phyloP scores from a whole-genome alignment of 495 filamentous ascomycete species.

The Xylaria flabelliformis region DNA sequence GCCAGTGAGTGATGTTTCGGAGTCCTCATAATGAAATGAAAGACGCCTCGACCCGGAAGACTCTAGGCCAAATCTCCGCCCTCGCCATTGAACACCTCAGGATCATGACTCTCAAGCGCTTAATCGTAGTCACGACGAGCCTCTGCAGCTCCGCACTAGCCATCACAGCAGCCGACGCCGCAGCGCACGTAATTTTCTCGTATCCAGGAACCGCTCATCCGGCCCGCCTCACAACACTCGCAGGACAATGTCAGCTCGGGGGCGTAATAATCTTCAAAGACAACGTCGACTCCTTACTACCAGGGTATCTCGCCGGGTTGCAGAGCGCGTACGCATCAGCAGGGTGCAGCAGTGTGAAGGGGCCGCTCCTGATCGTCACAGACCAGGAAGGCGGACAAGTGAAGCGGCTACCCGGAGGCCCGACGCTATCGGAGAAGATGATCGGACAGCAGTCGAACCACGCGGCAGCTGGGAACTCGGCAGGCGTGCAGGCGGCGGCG shows the following conservation, averaged over 20 bases:
- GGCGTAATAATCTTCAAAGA: constrained; percentile 47
- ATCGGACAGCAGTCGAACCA: constrained; percentile 38
- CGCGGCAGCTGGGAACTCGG: constrained; percentile 34
- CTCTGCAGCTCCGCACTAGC: constrained; percentile 13
- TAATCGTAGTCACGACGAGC: neutral
- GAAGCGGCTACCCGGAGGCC: constrained; percentile 43
- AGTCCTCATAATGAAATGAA: neutral
- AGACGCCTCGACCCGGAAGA: neutral
- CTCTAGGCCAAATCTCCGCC: neutral
- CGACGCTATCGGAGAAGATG: constrained; percentile 40
- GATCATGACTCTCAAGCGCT: neutral
- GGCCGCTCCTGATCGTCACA: constrained; percentile 46
- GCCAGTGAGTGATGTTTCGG: no score
- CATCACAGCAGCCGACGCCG: constrained; percentile 34
- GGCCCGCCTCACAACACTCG: constrained; percentile 37
- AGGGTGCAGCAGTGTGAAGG: constrained; percentile 30
- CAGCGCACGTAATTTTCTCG: constrained; percentile 48
- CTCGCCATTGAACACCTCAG: neutral
- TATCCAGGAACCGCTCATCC: constrained; percentile 42
- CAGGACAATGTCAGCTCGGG: constrained; percentile 43
- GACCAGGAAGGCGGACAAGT: constrained; percentile 49
- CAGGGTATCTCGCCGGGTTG: constrained; percentile 32
- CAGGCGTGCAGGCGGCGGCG: constrained; percentile 37
- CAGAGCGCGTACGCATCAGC: constrained; percentile 42
- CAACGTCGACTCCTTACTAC: constrained; percentile 41